Percentiles rank a stretch among this genome's conserved stretches.
Conservation (phyloP, 2,329 filamentous ascomycete species). For the Microsporum ferrugineum region DNA sequence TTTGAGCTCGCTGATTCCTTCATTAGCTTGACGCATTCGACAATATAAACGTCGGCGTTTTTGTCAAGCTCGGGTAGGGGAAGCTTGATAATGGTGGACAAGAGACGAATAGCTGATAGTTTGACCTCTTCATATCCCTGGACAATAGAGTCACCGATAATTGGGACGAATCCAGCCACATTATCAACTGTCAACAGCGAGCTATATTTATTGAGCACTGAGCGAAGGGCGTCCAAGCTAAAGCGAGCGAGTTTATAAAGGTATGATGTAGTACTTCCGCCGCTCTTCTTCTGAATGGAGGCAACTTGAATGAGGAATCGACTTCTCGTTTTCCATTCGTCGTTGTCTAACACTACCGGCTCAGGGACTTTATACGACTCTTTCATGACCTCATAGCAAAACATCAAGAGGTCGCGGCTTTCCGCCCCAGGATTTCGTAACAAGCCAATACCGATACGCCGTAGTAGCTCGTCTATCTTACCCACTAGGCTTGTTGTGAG, state of each 20-base stretch:
- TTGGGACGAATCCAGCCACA: conserved; percentile 71
- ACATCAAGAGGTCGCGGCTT: conserved; percentile 73
- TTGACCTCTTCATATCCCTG: conserved; percentile 86
- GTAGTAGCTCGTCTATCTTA: conserved; percentile 82
- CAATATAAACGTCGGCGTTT: conserved; percentile 64
- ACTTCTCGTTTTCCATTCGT: conserved; percentile 40
- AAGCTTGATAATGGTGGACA: conserved; percentile 74
- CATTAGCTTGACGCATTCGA: conserved; percentile 73
- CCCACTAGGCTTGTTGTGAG: conserved; percentile 70
- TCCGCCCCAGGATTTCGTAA: conserved; percentile 68
- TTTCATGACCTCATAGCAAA: conserved; percentile 90
- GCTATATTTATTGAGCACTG: conserved; percentile 76
- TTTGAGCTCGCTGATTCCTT: conserved; percentile 66
- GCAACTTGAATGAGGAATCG: conserved; percentile 70
- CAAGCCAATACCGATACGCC: conserved; percentile 71
- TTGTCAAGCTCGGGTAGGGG: conserved; percentile 60
- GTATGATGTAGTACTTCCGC: conserved; percentile 63
- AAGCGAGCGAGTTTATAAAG: conserved; percentile 82
- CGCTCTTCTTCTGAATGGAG: conserved; percentile 61
- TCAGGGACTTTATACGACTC: conserved; percentile 55
- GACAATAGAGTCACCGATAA: conserved; percentile 77
- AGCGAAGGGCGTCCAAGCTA: conserved; percentile 72
- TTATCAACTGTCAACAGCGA: conserved; percentile 68
- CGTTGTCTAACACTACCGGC: conserved; percentile 21
- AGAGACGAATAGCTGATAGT: conserved; percentile 71